Percentiles rank a stretch among this genome's conserved stretches.
These are phyloP conservation scores for Talinum fruticosum DNA, from an alignment of 148 eudicot species.

Conservation along the genomic window DNA sequence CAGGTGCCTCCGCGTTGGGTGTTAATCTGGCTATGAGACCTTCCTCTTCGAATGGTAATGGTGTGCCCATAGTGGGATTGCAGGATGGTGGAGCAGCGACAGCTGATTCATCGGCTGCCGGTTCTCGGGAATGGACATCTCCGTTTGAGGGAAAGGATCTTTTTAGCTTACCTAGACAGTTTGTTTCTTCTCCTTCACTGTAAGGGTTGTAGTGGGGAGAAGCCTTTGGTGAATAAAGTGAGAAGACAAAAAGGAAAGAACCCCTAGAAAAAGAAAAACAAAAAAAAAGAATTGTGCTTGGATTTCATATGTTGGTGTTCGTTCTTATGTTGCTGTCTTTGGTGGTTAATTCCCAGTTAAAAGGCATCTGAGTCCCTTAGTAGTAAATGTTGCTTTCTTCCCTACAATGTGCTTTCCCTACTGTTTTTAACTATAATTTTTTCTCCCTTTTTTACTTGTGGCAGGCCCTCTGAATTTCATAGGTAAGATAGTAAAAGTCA, in stretches of 20 bases:
- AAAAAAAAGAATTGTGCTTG: slow-evolving; percentile 40
- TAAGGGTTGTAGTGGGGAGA: slow-evolving; percentile 42
- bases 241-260: slow-evolving; percentile 14
- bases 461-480: too few species aligned
- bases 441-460: too few species aligned
- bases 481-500: too few species aligned
- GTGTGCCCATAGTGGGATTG: slow-evolving; percentile 44
- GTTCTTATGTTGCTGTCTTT: slow-evolving; percentile 36
- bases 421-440: too few species aligned
- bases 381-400: not conserved
- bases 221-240: slow-evolving; percentile 41
- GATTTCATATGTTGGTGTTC: slow-evolving; percentile 47
- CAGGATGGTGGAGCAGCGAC: slow-evolving; percentile 51
- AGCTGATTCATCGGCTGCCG: slow-evolving; percentile 44
- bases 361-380: slow-evolving; percentile 18
- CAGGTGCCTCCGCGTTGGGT: slow-evolving; percentile 38
- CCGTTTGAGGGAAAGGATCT: slow-evolving; percentile 93
- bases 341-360: slow-evolving; percentile 31
- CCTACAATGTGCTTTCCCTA: not conserved
- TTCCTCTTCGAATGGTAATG: slow-evolving; percentile 43
- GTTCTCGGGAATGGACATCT: slow-evolving; percentile 84
- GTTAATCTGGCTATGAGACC: slow-evolving; percentile 50
- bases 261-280: not conserved
- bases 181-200: slow-evolving; percentile 92
- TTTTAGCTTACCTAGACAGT: slow-evolving; percentile 88